Conservation (phyloP, 495 filamentous ascomycete genomes). For the Aspergillus incahuasiensis region DNA sequence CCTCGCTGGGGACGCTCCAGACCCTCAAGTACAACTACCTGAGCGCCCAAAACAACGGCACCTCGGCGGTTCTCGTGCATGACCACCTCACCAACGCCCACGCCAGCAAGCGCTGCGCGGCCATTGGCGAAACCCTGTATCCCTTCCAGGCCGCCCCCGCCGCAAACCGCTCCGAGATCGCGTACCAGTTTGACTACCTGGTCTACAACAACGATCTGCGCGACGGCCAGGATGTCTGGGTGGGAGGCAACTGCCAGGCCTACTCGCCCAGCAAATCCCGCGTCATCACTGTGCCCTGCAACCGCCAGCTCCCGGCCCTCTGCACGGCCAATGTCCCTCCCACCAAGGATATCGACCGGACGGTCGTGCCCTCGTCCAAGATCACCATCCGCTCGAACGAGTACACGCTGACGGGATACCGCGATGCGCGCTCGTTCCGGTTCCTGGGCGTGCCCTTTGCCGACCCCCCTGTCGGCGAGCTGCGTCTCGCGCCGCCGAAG, state of each 20-base stretch:
- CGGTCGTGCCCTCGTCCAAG: slow-evolving; percentile 20
- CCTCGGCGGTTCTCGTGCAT: slow-evolving; percentile 23
- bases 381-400: slow-evolving; percentile 27
- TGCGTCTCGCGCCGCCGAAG: slow-evolving; percentile 43
- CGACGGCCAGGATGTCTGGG: slow-evolving; percentile 17
- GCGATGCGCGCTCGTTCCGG: slow-evolving; percentile 50
- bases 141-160: slow-evolving; percentile 6
- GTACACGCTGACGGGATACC: slow-evolving; percentile 35
- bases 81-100: slow-evolving; percentile 10
- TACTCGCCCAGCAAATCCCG: slow-evolving; percentile 14
- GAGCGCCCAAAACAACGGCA: slow-evolving; percentile 28
- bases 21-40: slow-evolving; percentile 29
- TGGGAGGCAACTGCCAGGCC: slow-evolving; percentile 14
- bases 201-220: slow-evolving; percentile 17
- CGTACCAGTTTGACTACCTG: slow-evolving; percentile 28
- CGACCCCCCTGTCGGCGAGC: slow-evolving; percentile 29
- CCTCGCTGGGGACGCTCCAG: slow-evolving; percentile 21
- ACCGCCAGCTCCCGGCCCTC: slow-evolving; percentile 18
- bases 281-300: slow-evolving; percentile 11
- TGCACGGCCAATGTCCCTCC: slow-evolving; percentile 26
- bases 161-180: slow-evolving; percentile 19
- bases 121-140: slow-evolving; percentile 25
- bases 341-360: slow-evolving; percentile 20
- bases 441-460: slow-evolving; percentile 52
- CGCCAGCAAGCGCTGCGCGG: slow-evolving; percentile 17